These are phyloP conservation scores for Fomitopsis pulvina DNA, from an alignment of 768 basidiomycete genomes.

Conservation along the genomic window DNA sequence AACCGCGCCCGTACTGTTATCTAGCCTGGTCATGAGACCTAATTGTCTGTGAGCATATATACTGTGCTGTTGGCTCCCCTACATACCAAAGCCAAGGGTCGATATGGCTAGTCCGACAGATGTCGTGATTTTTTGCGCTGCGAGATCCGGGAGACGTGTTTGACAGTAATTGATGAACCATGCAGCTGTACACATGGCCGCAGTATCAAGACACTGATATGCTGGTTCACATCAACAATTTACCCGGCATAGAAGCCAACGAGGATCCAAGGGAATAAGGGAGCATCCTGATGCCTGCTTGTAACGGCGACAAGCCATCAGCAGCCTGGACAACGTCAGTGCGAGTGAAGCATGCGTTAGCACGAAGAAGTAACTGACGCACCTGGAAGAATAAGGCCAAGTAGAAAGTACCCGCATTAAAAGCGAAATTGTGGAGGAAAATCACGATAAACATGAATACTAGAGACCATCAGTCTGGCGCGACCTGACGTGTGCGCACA, in stretches of 20 bases:
- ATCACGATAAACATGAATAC: conserved; percentile 61
- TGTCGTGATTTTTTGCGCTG: conserved; percentile 62
- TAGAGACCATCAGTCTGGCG: conserved; percentile 23
- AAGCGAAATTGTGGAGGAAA: conserved; percentile 79
- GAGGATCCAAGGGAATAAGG: conserved; percentile 86
- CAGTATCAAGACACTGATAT: conserved; percentile 3
- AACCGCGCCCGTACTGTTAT: conserved; percentile 40
- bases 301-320: conserved; percentile 59
- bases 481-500: conserved; percentile 1
- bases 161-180: conserved; percentile 74
- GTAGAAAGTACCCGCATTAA: conserved; percentile 83
- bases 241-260: conserved; percentile 67
- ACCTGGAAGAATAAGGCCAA: conserved; percentile 82
- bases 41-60: conserved; percentile 3
- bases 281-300: conserved; percentile 68
- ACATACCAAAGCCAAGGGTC: conserved; percentile 67
- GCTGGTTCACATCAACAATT: conserved; percentile 2
- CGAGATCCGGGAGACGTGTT: conserved; percentile 44
- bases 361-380: conserved; percentile 10
- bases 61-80: not conserved
- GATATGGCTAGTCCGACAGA: conserved; percentile 57
- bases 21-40: conserved; percentile 65
- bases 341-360: conserved; percentile 6
- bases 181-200: conserved; percentile 38
- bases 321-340: conserved; percentile 43